Evolutionary conservation across 2,329 filamentous ascomycete genomes (phyloP), one percentile per base, ranked within the genome.

Genomic region (Sclerotinia spermophila): DNA sequence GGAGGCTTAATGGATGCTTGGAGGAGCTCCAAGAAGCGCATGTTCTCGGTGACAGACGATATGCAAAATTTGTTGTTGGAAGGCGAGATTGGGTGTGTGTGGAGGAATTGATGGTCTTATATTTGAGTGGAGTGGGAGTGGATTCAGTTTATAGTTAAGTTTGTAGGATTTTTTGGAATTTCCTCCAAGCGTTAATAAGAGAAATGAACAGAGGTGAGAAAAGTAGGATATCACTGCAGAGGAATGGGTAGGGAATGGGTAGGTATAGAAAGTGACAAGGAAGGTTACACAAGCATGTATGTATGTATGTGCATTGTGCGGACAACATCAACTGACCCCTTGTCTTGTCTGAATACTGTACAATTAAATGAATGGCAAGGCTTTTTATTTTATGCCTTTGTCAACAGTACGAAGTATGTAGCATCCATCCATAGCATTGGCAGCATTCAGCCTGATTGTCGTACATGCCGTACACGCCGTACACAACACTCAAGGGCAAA

Each of bases 11-110:
- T 72, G 51, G 69, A 71, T 71, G 55, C 59, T 67, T 69, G 58
- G 56, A 42, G 42, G 44, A 70, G 67, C 64, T 70, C 73, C 73
- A 72, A 73, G 71, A 73, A 68, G 75, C 67, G 73, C 76, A 78
- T 78, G 70, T 76, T 78, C 76, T 75, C 76, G 74, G 72, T 73
- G 64, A 71, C 72, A 73, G 72, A 73, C 64, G 67, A 58, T 58
- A 65, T 64, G 61, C 58, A 73, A 72, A 74, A 69, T 55, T 67
- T 64, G 70, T 68, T 67, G 61, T 65, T 55, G 59, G 42, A 66
- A 66, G 70, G 59, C 65, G 67, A 71, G 70, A 66, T 56, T 69
- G 68, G 68, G 53, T 59, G 62, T 44, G 53, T 59, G 42, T 51
- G 70, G 27, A 60, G 70, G 59, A 60, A 59, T 56, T 33, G 53